Percentiles rank a stretch among this genome's conserved stretches.
Conservation (phyloP, 2,329 filamentous ascomycete genomes). For the Metarhizium humberi region DNA sequence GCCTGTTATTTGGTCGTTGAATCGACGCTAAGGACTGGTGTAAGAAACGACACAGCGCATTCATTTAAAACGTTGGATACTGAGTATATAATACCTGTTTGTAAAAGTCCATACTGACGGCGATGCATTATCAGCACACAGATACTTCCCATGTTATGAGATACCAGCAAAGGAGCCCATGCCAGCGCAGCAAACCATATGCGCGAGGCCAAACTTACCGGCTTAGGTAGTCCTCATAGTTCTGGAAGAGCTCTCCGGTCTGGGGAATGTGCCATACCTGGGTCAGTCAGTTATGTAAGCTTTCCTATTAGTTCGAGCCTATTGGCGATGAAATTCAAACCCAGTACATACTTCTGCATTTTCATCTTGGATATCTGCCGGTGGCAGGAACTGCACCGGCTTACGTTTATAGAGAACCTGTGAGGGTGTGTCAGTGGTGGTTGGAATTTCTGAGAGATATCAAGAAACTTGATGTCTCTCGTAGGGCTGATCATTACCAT, state of each 20-base stretch:
- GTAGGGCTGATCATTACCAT: conserved; percentile 5
- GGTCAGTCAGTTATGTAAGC: not conserved
- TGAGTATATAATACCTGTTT: conserved; percentile 53
- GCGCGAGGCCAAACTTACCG: conserved; percentile 46
- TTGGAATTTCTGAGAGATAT: not conserved
- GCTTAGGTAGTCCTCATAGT: conserved; percentile 79
- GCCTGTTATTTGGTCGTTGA: conserved; percentile 93
- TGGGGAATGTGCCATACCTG: conserved; percentile 88
- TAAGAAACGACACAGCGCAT: not conserved
- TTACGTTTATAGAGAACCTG: conserved; percentile 96
- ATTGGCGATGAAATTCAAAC: conserved; percentile 1
- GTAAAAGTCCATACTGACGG: conserved; percentile 76
- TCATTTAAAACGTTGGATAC: not conserved
- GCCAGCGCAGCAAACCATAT: not conserved
- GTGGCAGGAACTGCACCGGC: conserved; percentile 73
- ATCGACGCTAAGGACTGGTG: conserved; percentile 53
- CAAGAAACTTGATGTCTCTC: not conserved
- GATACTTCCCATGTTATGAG: not conserved
- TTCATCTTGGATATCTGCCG: conserved; percentile 67
- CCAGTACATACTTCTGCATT: conserved; percentile 60
- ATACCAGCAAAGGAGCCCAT: not conserved
- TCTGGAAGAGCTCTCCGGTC: conserved; percentile 81
- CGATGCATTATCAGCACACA: conserved; percentile 9
- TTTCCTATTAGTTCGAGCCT: not conserved
- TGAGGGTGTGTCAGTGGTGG: conserved; percentile 7